Evolutionary conservation across 306 rosid species (phyloP), one percentile per base, ranked within the genome.

Genomic region (Psophocarpus tetragonolobus): DNA sequence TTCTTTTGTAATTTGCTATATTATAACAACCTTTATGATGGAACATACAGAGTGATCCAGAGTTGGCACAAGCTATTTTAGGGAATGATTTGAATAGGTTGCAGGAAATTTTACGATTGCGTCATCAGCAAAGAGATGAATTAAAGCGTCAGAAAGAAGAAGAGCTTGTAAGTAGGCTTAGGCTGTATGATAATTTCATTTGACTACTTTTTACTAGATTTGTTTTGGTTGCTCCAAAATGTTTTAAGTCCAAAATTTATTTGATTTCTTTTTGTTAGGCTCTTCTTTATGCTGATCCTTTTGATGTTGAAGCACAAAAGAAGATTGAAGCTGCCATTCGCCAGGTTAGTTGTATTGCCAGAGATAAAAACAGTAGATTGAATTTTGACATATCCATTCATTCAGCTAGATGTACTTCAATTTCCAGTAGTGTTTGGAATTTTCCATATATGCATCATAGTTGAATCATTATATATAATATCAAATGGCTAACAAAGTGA

Each of bases 311-410:
- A 83, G 96, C 98, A 42, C 98, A 95, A 81, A 92, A 83, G 89
- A 95, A 92, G 88, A 95, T 92, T 82, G 98, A 95, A 91, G 98
- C 98, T 85, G 90, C 97, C 48, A 92, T 95, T 39, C 97, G 87
- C 17, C 98, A 95, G 97, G 98, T 92, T 26, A 78, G 81, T 75
- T 32, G 36, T 53, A n/a, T 18, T 9, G 61, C 70, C 12, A 63
- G 32, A 39, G 24, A 32, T 30, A 47, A 35, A 44, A 63, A 45
- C 63, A 30, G 27, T 29, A 41, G 70, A 48, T 36, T 65, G 15
- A 6, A 27, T 12, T 50, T 50, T 51, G 14, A 35, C 1, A 23
- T 3, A 47, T 68, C 27, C 33, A 62, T 62, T 62, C 13, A 32
- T 20, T 74, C 29, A 23, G 51, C 30, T 3, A 5, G 24, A 23